A percentile compares a stretch with the other conserved stretches of the same genome.
These are phyloP conservation scores for Tylopilus felleus DNA, from an alignment of 768 basidiomycete genomes.

Conservation along the genomic window DNA sequence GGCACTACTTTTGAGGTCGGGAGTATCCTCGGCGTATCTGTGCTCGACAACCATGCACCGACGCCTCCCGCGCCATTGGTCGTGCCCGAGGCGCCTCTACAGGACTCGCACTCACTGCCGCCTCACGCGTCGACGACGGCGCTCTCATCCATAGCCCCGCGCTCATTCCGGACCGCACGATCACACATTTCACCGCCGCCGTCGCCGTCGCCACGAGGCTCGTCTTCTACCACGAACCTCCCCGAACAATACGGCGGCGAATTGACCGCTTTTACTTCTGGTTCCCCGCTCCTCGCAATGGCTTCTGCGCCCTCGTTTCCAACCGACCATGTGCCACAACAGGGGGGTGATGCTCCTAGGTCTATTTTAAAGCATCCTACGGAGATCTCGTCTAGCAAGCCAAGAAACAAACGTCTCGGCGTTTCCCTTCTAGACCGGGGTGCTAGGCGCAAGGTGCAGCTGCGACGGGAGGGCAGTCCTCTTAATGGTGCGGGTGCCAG, in stretches of 20 bases:
- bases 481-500: constrained; percentile 18
- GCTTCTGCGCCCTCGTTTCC: constrained; percentile 10
- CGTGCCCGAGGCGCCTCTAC: constrained; percentile 2
- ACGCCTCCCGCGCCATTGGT: background rate
- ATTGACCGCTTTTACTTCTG: constrained; percentile 21
- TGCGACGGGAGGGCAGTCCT: constrained; percentile 19
- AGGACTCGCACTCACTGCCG: background rate
- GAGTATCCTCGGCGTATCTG: constrained; percentile 65
- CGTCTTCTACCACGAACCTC: constrained; percentile 14
- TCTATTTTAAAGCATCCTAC: constrained; percentile 24
- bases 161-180: constrained; percentile 22
- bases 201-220: constrained; percentile 4
- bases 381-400: constrained; percentile 4
- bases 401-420: constrained; percentile 7
- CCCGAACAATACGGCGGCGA: constrained; percentile 13
- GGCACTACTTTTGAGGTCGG: constrained; percentile 79
- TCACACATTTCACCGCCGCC: constrained; percentile 18
- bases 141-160: constrained; percentile 20
- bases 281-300: constrained; percentile 19
- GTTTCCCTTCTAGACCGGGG: constrained; percentile 13
- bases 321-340: constrained; percentile 2
- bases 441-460: constrained; percentile 7
- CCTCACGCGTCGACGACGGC: constrained; percentile 18
- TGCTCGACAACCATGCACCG: constrained; percentile 37
- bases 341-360: constrained; percentile 14